Percentiles rank a stretch among this genome's conserved stretches.
Conservation (phyloP, 176 grass and related monocot species). For the Calamus simplicifolius region DNA sequence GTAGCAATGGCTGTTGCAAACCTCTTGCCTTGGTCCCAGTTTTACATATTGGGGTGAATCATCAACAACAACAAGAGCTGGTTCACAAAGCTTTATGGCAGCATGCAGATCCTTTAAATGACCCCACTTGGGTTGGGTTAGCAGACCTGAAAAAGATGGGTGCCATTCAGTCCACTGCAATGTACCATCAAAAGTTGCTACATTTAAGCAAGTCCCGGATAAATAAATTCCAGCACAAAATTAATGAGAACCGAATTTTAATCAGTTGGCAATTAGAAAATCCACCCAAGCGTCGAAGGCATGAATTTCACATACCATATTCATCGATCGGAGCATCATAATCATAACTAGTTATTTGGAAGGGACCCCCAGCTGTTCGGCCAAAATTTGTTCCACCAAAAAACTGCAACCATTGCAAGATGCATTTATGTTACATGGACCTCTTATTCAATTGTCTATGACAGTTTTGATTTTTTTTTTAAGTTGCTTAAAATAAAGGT, state of each 20-base stretch:
- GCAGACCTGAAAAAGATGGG: conserved; percentile 47
- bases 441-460: too few relatives aligned
- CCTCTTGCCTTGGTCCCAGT: conserved; percentile 89
- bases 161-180: too few relatives aligned
- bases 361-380: conserved; percentile 84
- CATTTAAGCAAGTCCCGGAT: too few relatives aligned
- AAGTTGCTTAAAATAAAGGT: too few relatives aligned
- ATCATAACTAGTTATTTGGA: conserved; percentile 91
- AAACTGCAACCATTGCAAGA: conserved; percentile 35
- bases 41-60: conserved; percentile 78
- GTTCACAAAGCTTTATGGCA: conserved; percentile 88
- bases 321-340: conserved; percentile 96
- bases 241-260: too few relatives aligned
- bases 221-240: too few relatives aligned
- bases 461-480: too few relatives aligned
- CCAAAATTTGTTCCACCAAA: conserved; percentile 98
- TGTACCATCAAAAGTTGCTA: too few relatives aligned
- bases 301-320: conserved; percentile 52
- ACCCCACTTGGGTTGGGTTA: conserved; percentile 91
- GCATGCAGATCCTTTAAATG: conserved; percentile 85
- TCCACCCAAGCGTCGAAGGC: not conserved
- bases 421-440: too few relatives aligned
- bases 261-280: too few relatives aligned
- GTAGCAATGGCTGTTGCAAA: conserved; percentile 17
- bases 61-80: conserved; percentile 79